Conservation (phyloP, 345 rosid genomes). For the Moricandia arvensis region DNA sequence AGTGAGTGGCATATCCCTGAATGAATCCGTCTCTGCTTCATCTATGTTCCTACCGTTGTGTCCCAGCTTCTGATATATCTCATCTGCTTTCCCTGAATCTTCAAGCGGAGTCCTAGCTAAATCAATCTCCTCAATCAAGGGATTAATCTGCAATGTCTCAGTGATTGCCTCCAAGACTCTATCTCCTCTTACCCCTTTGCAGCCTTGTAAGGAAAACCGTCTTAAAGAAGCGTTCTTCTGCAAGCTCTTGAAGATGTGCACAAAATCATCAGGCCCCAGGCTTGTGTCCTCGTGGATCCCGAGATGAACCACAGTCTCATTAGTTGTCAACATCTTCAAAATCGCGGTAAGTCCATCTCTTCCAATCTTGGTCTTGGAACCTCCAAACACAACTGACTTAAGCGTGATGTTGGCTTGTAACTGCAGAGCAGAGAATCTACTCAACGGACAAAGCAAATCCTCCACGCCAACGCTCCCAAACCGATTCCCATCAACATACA, state of each 20-base stretch:
- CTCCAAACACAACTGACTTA: slow-evolving; percentile 65
- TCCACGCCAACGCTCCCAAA: slow-evolving; percentile 72
- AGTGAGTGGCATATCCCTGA: slow-evolving; percentile 82
- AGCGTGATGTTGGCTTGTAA: slow-evolving; percentile 80
- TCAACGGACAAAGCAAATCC: slow-evolving; percentile 84
- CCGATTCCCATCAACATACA: slow-evolving; percentile 78
- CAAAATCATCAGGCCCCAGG: slow-evolving; percentile 70
- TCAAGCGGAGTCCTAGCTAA: slow-evolving; percentile 76
- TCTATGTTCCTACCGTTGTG: slow-evolving; percentile 57
- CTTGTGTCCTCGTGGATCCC: slow-evolving; percentile 73
- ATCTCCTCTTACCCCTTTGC: slow-evolving; percentile 83
- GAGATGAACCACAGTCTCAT: slow-evolving; percentile 61
- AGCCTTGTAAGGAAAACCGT: slow-evolving; percentile 75
- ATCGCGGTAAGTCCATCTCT: slow-evolving; percentile 80
- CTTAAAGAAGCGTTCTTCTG: slow-evolving; percentile 75
- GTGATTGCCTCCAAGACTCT: slow-evolving; percentile 57
- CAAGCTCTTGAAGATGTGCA: slow-evolving; percentile 65
- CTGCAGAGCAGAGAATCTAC: slow-evolving; percentile 88
- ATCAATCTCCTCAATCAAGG: slow-evolving; percentile 83
- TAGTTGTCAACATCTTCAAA: slow-evolving; percentile 68
- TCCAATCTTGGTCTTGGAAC: slow-evolving; percentile 66
- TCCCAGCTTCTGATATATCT: slow-evolving; percentile 71
- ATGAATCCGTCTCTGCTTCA: slow-evolving; percentile 59
- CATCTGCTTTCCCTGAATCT: slow-evolving; percentile 64
- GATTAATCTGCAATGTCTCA: slow-evolving; percentile 83